These are phyloP conservation scores for Nitzschia putrida DNA, from an alignment of 108 stramenopile species.

Conservation along the genomic window DNA sequence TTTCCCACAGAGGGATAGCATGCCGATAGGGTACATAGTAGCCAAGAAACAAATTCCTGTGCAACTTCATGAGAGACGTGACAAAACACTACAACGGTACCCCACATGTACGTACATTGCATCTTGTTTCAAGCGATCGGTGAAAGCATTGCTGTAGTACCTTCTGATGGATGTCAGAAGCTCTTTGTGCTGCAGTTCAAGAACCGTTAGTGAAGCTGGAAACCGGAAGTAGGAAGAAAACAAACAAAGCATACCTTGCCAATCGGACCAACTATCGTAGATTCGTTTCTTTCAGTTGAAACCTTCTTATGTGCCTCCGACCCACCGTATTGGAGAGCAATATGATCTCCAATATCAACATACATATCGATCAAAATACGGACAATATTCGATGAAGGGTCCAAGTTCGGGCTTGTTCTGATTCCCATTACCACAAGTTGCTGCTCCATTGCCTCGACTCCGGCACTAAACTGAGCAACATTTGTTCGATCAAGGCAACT, in stretches of 20 bases:
- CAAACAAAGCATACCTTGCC: constrained; percentile 57
- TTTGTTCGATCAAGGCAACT: constrained; percentile 96
- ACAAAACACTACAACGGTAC: neutral
- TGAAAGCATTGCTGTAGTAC: constrained; percentile 98
- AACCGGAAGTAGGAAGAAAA: neutral
- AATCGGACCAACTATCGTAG: constrained; percentile 68
- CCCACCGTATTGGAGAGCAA: constrained; percentile 98
- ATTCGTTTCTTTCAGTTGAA: constrained; percentile 62
- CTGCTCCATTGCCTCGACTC: constrained; percentile 89
- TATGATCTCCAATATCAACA: constrained; percentile 94
- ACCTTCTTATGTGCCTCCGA: constrained; percentile 98
- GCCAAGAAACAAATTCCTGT: constrained; percentile 93
- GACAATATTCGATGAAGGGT: constrained; percentile 87
- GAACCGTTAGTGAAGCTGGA: neutral
- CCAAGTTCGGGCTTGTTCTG: constrained; percentile 68
- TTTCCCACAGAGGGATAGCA: constrained; percentile 82
- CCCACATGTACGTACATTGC: constrained; percentile 67
- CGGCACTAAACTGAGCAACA: constrained; percentile 96
- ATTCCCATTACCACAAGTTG: constrained; percentile 96
- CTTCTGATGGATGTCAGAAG: constrained; percentile 93
- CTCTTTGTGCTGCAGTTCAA: constrained; percentile 76
- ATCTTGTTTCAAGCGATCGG: constrained; percentile 96
- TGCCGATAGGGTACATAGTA: constrained; percentile 80
- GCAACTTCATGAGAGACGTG: neutral
- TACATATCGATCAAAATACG: constrained; percentile 96